Evolutionary conservation across 176 grass and related monocot genomes (phyloP).

Genomic region (Pharus latifolius): DNA sequence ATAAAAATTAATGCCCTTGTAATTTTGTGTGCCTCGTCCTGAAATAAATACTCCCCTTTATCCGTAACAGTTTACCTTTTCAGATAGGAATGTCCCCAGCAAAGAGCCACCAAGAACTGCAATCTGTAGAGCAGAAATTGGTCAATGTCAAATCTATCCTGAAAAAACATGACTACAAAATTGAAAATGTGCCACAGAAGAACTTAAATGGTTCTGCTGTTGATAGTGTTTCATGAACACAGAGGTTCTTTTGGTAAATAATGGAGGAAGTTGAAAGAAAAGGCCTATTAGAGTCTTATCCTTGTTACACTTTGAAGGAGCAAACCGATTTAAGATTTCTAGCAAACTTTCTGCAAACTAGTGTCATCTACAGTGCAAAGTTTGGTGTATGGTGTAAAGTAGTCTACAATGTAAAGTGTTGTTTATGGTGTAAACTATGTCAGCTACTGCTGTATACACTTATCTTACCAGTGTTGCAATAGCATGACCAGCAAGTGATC

Average conservation of each 20-base stretch:
- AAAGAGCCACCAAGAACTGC: constrained; percentile 97
- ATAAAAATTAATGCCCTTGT: no score
- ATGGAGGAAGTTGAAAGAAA: background rate
- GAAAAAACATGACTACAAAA: background rate
- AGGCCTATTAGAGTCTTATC: background rate
- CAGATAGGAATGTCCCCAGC: constrained; percentile 81
- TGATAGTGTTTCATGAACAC: background rate
- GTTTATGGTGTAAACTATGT: background rate
- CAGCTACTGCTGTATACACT: background rate
- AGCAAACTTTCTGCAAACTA: constrained; percentile 4
- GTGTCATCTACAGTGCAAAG: background rate
- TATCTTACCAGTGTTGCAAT: constrained; percentile 85
- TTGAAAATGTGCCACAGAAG: background rate
- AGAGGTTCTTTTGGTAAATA: background rate
- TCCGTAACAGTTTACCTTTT: constrained; percentile 75
- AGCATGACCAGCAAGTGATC: constrained; percentile 81
- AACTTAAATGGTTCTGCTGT: background rate
- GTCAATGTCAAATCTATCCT: background rate
- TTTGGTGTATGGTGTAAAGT: no score
- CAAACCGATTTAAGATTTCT: constrained; percentile 7
- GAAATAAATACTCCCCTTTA: no score
- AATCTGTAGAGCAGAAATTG: constrained; percentile 44
- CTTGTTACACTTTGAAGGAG: background rate
- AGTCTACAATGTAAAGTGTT: no score
- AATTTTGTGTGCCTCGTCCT: no score